phyloP scores from a whole-genome alignment of 2,329 filamentous ascomycete genomes.

The Aspergillus felis region DNA sequence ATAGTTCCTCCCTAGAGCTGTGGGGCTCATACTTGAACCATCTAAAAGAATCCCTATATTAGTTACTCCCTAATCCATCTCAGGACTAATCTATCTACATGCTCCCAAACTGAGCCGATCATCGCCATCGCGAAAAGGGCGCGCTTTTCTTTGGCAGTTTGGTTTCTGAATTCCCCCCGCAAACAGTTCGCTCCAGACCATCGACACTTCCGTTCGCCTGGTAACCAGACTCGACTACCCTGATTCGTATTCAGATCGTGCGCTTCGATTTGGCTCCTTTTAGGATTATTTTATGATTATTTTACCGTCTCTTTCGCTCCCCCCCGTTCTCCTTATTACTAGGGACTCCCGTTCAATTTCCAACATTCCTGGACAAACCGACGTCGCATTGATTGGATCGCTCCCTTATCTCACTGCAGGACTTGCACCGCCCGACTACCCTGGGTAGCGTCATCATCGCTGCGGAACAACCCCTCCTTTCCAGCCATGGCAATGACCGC shows the following conservation, averaged over 20 bases:
- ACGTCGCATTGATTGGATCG: not conserved
- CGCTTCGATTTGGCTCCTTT: not conserved
- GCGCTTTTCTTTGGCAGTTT: not conserved
- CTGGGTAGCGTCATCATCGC: constrained; percentile 1
- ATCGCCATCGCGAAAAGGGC: not conserved
- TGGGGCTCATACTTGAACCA: not conserved
- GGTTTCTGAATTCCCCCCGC: constrained; percentile 17
- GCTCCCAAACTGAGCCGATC: not conserved
- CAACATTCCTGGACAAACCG: not conserved
- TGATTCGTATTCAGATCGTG: not conserved
- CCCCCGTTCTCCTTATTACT: not conserved
- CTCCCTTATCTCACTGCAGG: not conserved
- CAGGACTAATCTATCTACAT: not conserved
- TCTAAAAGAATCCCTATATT: not conserved
- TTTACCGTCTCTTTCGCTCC: constrained; percentile 1
- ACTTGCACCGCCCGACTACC: not conserved
- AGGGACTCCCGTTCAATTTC: not conserved
- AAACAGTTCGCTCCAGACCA: constrained; percentile 25
- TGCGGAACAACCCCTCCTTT: constrained; percentile 6
- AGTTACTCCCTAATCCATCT: not conserved
- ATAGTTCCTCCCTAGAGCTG: constrained; percentile 7
- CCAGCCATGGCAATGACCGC: constrained; percentile 35
- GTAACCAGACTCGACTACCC: constrained; percentile 23
- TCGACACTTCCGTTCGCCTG: constrained; percentile 23
- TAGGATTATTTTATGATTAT: not conserved